Base-by-base conservation (phyloP, 2,329 filamentous ascomycete genomes). In the Trichoderma atroviride region DNA sequence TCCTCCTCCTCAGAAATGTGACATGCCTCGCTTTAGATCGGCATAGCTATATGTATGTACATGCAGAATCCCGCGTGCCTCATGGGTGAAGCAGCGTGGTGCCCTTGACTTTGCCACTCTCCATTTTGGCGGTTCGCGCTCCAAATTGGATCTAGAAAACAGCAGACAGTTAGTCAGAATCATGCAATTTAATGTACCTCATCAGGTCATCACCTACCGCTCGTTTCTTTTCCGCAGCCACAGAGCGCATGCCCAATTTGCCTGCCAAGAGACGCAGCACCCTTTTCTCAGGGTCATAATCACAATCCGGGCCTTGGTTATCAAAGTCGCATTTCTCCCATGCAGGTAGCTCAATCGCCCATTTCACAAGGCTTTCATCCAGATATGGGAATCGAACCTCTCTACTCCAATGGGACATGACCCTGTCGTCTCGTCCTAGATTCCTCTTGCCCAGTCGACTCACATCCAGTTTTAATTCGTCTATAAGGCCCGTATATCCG, bases 351-450 rank as follows among this genome's bases (percentile, higher is more conserved):
- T 83, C 83, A 31, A 98, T 86, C 7, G 92, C 92, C 88, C 94
- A 96, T 31, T 84, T 84, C n/a, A 97, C 89, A 56, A 99, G 86
- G 3, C 87, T 84, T 79, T 99, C 96, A 71, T 98, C 96, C 0
- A 99, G 86, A 75, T 88, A 99, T 0, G 96, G 96, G 76, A 96
- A 97, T 43, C 96, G 88, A 37, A 92, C 92, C 80, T 99, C 96
- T 71, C 90, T 91, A 16, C 92, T 89, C 92, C 94, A 98, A 76
- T 97, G 88, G 2, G 93, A 90, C 79, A 97, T 93, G 22, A 94
- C 91, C 29, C 96, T 88, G 79, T 99, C 96, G 76, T 99, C 96
- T 11, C 96, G 89, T 4, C 96, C 96, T 9, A 99, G 86, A 73
- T 99, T 99, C n/a, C 96, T 89, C 80, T 96, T 93, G 1, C 95